Evolutionary conservation across 2,329 filamentous ascomycete genomes (phyloP).

Genomic region (Trichoderma atroviride): DNA sequence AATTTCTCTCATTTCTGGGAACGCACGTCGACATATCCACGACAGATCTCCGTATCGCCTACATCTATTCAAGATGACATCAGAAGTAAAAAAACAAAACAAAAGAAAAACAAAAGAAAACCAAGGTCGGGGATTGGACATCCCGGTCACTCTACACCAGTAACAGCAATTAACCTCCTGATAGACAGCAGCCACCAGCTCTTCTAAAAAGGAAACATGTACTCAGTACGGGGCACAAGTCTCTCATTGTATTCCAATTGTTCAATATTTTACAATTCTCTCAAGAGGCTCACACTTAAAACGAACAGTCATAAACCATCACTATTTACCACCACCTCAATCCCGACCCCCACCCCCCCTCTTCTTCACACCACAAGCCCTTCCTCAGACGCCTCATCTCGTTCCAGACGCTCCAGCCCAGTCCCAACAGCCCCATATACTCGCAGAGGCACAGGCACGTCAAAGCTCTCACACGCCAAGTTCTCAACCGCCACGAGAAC

Average conservation of each 20-base stretch:
- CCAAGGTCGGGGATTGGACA: background rate
- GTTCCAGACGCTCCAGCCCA: conserved; percentile 58
- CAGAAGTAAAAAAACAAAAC: background rate
- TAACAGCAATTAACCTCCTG: background rate
- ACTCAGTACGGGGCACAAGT: background rate
- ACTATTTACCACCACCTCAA: background rate
- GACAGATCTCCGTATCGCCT: background rate
- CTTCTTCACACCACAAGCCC: conserved; percentile 44
- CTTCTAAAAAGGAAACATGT: background rate
- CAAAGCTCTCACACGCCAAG: conserved; percentile 84
- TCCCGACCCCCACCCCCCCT: background rate
- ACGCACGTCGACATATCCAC: conserved; percentile 5
- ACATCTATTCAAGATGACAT: background rate
- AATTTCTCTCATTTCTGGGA: conserved; percentile 3
- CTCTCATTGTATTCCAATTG: background rate
- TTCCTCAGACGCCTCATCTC: conserved; percentile 57
- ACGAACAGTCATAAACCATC: background rate
- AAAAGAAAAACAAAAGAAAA: background rate
- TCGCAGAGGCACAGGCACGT: conserved; percentile 80
- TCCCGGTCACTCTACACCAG: background rate
- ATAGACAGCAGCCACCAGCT: too few relatives aligned
- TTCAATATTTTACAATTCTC: conserved; percentile 4
- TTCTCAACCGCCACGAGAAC: conserved; percentile 78
- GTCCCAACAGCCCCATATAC: conserved; percentile 71
- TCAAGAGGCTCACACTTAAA: background rate